Evolutionary conservation across 2,329 filamentous ascomycete species (phyloP).

Genomic region (Byssoonygena ceratinophila): DNA sequence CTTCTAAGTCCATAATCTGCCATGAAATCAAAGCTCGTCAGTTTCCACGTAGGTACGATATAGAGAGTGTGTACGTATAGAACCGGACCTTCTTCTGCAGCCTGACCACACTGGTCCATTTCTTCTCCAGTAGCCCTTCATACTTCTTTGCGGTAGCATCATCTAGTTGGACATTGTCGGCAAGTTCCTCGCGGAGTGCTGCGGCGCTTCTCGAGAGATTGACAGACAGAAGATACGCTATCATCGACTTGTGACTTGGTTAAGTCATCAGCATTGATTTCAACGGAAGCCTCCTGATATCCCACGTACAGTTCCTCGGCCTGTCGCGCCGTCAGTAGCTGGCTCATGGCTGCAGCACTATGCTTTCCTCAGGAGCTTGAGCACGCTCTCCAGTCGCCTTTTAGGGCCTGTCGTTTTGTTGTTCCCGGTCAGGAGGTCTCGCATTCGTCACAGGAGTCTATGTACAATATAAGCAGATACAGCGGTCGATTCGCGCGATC

Average conservation of each 20-base stretch:
- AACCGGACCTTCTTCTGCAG: conserved; percentile 77
- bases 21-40: neutral
- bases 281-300: neutral
- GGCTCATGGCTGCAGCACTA: conserved; percentile 48
- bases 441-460: neutral
- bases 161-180: conserved; percentile 59
- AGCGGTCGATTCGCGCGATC: neutral
- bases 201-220: conserved; percentile 60
- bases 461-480: neutral
- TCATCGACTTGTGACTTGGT: conserved; percentile 77
- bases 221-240: conserved; percentile 71
- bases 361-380: neutral
- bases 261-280: conserved; percentile 2
- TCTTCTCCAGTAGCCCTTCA: conserved; percentile 88
- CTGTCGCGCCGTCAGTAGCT: conserved; percentile 65
- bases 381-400: neutral
- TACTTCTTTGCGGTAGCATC: conserved; percentile 82
- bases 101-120: conserved; percentile 92
- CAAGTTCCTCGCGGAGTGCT: conserved; percentile 66
- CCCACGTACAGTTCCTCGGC: conserved; percentile 45
- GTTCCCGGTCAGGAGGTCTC: neutral
- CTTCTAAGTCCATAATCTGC: conserved; percentile 88
- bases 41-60: neutral
- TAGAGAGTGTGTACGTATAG: neutral
- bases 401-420: neutral